Base-by-base conservation (phyloP, 352 stramenopile species). In the Globisporangium camurandrum region DNA sequence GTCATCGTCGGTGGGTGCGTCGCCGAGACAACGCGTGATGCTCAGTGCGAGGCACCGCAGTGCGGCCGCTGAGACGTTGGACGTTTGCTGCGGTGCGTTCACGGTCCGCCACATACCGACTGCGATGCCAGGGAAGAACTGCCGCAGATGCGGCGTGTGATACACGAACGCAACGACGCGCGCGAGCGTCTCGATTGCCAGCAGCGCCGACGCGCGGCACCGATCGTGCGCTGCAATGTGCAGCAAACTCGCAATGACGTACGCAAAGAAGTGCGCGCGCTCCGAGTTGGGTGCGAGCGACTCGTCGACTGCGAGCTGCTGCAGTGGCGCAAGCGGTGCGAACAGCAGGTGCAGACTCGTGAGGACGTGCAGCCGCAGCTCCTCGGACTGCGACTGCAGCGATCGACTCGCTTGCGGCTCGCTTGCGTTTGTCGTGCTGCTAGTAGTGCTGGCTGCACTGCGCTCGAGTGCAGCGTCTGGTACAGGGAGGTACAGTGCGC, bases 41-140 rank as follows among this genome's bases (percentile, higher is more conserved):
- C 49, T 51, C 10, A 27, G 37, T 2, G 64, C 49, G 17, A 93
- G 59, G 56, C 78, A 91, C 16, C 62, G 46, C 31, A 94, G 45
- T 2, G 80, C 80, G 16, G 67, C 66, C 36, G 79, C 74, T 19
- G 75, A 64, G 26, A 92, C 71, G 24, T 72, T 84, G 1, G 80
- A 89, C 11, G 70, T 49, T 53, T 88, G 75, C 37, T 85, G 66
- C 20, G 78, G 76, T n/a, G 75, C 69, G 26, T 82, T 78, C 1
- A 82, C 61, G 31, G 64, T 62, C 44, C 80, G 82, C 67, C 72
- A 91, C 52, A 91, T 67, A 4, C 73, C 66, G 33, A 75, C 63
- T 9, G 66, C 63, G 41, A 92, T 50, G 20, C 84, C 84, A 7
- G 81, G 81, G 26, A 92, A 76, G 53, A 89, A 86, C 59, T 86